These are phyloP conservation scores for Rhynchospora breviuscula DNA, from an alignment of 176 grass and related monocot species.

Conservation along the genomic window DNA sequence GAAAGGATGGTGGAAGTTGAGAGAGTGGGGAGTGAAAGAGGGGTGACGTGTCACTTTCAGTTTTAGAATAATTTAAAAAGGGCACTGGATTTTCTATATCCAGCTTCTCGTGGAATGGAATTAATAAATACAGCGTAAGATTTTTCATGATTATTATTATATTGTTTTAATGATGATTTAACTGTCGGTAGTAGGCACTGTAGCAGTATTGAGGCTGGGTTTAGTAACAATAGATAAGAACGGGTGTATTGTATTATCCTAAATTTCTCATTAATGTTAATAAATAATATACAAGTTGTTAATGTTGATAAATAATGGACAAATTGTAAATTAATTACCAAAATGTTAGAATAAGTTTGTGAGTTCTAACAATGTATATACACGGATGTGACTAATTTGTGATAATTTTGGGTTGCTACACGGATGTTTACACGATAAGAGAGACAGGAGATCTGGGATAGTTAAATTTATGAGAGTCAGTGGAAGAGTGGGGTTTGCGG, in stretches of 20 bases:
- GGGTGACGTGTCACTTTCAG: constrained; percentile 43
- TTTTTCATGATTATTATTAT: background rate
- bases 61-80: constrained; percentile 12
- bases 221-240: too few species aligned
- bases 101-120: too few species aligned
- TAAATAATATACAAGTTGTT: too few species aligned
- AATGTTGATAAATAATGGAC: too few species aligned
- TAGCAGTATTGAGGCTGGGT: too few species aligned
- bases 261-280: too few species aligned
- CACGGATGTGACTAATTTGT: background rate
- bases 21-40: constrained; percentile 24
- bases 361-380: background rate
- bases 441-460: background rate
- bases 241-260: too few species aligned
- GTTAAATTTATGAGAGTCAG: background rate
- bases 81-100: background rate
- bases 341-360: too few species aligned
- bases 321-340: too few species aligned
- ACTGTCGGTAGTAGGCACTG: too few species aligned
- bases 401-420: background rate
- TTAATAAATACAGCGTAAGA: background rate
- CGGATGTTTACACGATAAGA: background rate
- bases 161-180: background rate
- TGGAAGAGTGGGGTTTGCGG: background rate
- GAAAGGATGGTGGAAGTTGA: constrained; percentile 4